Base-by-base conservation (phyloP, 2,329 filamentous ascomycete species). In the Claviceps purpurea region DNA sequence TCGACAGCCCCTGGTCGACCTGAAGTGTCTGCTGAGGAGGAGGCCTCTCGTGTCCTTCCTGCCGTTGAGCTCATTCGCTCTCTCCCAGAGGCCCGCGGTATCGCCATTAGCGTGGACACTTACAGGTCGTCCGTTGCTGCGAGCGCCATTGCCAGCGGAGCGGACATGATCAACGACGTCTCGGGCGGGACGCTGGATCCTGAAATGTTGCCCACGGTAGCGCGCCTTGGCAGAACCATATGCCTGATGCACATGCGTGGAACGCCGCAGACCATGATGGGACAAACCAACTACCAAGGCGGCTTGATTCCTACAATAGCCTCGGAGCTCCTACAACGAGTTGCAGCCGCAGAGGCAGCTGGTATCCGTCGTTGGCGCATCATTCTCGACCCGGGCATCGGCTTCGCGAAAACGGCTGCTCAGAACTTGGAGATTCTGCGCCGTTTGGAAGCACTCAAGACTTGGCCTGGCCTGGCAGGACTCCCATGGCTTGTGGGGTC, bases 191-290 rank as follows among this genome's bases (percentile, higher is more conserved):
- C 74, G 4, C 73, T 95, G 49, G 93, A 97, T 64, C 70, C 79
- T 0, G 75, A 77, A 0, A 97, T 98, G 89, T 78, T 98, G 0
- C 61, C 81, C 14, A 89, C 87, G 0, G 84, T 91, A 56, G 91
- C 87, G 0, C 73, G 77, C 4, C 76, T 93, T 0, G 84, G 87
- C 39, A 88, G 84, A 60, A 89, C 89, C 2, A 82, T 96, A 37
- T 79, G 76, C 56, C 75, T 96, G 50, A 95, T 94, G 88, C 90
- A 96, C 70, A 95, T 93, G 87, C 87, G 90, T 60, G 90, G 90
- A 49, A 87, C 81, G 3, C 89, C 90, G 0, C 76, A 78, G 49
- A 95, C 85, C 2, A 96, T 96, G 90, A 82, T 74, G 56, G 70
- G 70, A 30, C 68, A 87, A 5, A 80, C 80, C 45, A 67, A 77